phyloP scores from a whole-genome alignment of 345 rosid genomes.

The Citrus trifoliata region DNA sequence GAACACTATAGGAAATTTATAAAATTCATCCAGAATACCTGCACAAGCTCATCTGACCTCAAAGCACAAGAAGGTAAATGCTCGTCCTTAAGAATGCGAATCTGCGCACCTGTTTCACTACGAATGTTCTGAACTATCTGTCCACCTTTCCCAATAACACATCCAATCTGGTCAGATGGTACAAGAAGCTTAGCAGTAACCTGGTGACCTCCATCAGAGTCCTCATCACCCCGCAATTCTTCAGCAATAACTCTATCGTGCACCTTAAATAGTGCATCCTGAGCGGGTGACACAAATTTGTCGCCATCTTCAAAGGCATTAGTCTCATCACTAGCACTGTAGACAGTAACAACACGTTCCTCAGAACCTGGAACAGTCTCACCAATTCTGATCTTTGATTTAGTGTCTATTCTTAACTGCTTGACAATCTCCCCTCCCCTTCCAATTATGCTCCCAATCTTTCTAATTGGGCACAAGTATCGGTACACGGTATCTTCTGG shows the following conservation, averaged over 20 bases:
- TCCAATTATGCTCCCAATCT: slow-evolving; percentile 95
- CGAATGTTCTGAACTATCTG: slow-evolving; percentile 85
- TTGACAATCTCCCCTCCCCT: slow-evolving; percentile 93
- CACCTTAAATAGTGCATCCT: slow-evolving; percentile 85
- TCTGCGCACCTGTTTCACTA: slow-evolving; percentile 84
- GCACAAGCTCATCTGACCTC: slow-evolving; percentile 88
- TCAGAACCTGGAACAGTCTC: slow-evolving; percentile 75
- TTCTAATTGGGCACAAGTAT: slow-evolving; percentile 76
- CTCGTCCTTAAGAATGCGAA: slow-evolving; percentile 86
- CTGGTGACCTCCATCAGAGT: slow-evolving; percentile 51
- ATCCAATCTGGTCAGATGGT: slow-evolving; percentile 98
- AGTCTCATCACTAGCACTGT: slow-evolving; percentile 84
- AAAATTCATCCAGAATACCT: slow-evolving; percentile 38
- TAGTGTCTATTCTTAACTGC: slow-evolving; percentile 81
- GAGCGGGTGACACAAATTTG: slow-evolving; percentile 68
- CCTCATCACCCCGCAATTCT: slow-evolving; percentile 61
- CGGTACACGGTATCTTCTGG: slow-evolving; percentile 79
- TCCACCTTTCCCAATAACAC: slow-evolving; percentile 94
- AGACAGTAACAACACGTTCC: slow-evolving; percentile 90
- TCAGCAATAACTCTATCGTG: slow-evolving; percentile 83
- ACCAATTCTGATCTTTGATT: slow-evolving; percentile 83
- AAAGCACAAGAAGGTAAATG: slow-evolving; percentile 86
- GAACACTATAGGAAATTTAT: neutral
- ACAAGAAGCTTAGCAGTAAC: slow-evolving; percentile 82
- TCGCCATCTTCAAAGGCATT: slow-evolving; percentile 59